Percentiles rank a stretch among this genome's conserved stretches.
These are phyloP conservation scores for Pholiota adiposa DNA, from an alignment of 1,284 basidiomycete species.

Conservation along the genomic window DNA sequence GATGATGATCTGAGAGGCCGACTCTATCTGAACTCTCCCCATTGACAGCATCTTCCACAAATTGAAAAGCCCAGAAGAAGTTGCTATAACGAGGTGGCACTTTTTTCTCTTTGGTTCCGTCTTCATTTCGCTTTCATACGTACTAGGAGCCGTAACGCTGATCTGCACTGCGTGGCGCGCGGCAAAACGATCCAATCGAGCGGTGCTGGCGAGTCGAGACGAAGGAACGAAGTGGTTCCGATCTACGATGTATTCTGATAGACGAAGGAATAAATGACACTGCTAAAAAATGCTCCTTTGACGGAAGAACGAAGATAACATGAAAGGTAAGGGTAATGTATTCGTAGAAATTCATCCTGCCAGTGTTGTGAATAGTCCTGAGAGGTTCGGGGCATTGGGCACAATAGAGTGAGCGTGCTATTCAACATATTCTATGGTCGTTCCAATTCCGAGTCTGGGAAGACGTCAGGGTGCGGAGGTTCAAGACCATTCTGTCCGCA, in stretches of 20 bases:
- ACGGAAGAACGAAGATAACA: background rate
- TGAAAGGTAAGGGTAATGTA: background rate
- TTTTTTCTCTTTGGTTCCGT: no score
- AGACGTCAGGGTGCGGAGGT: constrained; percentile 18
- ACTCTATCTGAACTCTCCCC: no score
- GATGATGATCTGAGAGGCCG: no score
- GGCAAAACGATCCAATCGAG: no score
- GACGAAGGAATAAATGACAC: background rate
- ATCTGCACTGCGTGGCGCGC: no score
- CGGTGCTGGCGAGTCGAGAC: no score
- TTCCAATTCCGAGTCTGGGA: constrained; percentile 28
- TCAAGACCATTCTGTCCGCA: background rate
- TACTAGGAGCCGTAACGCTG: no score
- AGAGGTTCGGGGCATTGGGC: background rate
- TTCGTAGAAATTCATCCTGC: background rate
- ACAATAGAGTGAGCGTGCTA: background rate
- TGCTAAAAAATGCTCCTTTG: background rate
- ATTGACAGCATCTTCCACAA: no score
- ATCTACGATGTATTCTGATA: background rate
- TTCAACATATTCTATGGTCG: background rate
- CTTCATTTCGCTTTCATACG: no score
- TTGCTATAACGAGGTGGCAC: no score
- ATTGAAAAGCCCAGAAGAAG: no score
- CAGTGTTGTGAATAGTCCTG: background rate
- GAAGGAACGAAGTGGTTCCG: background rate